Evolutionary conservation across 2,329 filamentous ascomycete species (phyloP).

Genomic region (Pseudogymnoascus sp.): DNA sequence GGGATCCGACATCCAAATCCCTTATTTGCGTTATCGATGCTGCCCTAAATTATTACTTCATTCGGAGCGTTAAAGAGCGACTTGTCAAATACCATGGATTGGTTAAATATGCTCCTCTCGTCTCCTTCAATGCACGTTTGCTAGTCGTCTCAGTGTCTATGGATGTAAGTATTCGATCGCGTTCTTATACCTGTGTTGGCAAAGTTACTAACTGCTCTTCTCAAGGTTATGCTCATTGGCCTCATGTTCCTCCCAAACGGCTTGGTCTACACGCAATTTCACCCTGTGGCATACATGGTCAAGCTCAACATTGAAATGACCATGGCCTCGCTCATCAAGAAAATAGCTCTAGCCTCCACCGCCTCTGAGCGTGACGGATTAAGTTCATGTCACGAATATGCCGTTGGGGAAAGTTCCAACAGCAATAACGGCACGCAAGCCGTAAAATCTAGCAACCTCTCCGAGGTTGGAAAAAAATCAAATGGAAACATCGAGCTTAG

Average conservation of each 20-base stretch:
- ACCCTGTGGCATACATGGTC: conserved; percentile 37
- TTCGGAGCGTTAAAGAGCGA: conserved; percentile 34
- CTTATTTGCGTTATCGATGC: conserved; percentile 45
- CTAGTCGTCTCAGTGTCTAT: conserved; percentile 36
- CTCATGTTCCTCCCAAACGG: conserved; percentile 34
- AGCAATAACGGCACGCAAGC: not conserved
- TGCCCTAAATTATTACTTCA: conserved; percentile 46
- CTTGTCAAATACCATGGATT: conserved; percentile 34
- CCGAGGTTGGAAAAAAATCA: not conserved
- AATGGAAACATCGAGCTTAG: not conserved
- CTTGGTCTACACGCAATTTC: conserved; percentile 35
- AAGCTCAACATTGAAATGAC: conserved; percentile 39
- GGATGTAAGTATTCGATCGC: conserved; percentile 29
- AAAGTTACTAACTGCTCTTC: conserved; percentile 27
- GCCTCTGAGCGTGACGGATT: not conserved
- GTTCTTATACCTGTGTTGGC: conserved; percentile 34
- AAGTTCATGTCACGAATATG: not conserved
- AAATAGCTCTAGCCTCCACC: conserved; percentile 15
- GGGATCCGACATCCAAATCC: conserved; percentile 47
- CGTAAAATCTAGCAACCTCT: not conserved
- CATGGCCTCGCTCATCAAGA: conserved; percentile 35
- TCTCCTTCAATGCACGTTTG: conserved; percentile 35
- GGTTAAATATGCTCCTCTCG: conserved; percentile 35
- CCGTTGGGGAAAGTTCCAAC: not conserved
- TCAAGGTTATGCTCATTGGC: conserved; percentile 36